Evolutionary conservation across 176 grass and related monocot species (phyloP).

Genomic region (Cocos nucifera): DNA sequence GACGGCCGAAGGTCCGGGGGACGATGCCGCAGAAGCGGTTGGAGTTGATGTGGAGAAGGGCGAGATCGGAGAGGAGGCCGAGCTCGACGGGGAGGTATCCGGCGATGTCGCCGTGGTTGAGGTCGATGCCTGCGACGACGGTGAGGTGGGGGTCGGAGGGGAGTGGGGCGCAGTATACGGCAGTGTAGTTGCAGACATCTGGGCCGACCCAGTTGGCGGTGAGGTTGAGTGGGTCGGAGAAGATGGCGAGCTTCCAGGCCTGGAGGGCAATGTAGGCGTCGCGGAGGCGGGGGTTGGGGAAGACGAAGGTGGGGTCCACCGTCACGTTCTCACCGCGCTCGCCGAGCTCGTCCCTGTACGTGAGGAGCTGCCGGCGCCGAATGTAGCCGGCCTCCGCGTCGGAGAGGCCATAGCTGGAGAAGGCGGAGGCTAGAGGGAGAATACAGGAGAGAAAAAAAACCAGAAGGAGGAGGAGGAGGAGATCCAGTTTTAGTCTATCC

Average conservation of each 20-base stretch:
- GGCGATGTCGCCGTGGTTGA: conserved; percentile 85
- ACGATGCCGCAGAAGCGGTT: conserved; percentile 87
- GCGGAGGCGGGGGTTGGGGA: conserved; percentile 46
- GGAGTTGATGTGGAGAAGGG: conserved; percentile 85
- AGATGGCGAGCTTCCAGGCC: conserved; percentile 63
- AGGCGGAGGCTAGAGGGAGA: neutral
- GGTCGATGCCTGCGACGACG: conserved; percentile 81
- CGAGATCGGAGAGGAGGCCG: conserved; percentile 53
- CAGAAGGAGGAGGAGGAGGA: no score
- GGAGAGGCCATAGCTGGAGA: no score
- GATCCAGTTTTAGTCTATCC: no score
- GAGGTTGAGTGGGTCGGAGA: conserved; percentile 73
- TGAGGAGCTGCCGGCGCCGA: conserved; percentile 32
- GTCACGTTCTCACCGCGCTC: conserved; percentile 1
- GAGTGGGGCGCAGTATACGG: conserved; percentile 60
- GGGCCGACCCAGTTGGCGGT: conserved; percentile 61
- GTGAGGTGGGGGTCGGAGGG: conserved; percentile 31
- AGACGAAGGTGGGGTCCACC: conserved; percentile 40
- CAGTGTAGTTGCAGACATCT: conserved; percentile 61
- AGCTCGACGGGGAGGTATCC: conserved; percentile 74
- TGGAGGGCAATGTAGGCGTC: conserved; percentile 79
- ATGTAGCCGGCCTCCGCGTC: conserved; percentile 31
- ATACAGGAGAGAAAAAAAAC: no score
- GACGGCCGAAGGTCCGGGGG: conserved; percentile 33
- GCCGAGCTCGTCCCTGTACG: no score